phyloP scores from a whole-genome alignment of 2,329 filamentous ascomycete species.

The Aureobasidium zeae region DNA sequence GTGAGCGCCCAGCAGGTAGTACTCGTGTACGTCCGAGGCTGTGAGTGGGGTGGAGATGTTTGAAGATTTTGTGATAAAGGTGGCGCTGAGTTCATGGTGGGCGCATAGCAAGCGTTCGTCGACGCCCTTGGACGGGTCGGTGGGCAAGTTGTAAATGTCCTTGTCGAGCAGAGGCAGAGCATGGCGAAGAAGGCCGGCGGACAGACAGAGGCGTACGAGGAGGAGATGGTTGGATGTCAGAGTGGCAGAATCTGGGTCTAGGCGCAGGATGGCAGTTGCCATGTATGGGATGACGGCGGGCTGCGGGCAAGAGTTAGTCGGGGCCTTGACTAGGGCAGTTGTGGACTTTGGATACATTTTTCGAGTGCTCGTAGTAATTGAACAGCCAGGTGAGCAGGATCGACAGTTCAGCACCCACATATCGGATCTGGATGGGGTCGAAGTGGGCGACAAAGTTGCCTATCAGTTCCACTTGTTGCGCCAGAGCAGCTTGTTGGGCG shows the following conservation, averaged over 20 bases:
- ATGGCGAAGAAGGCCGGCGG: conserved; percentile 44
- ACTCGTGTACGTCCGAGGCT: conserved; percentile 44
- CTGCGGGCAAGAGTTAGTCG: conserved; percentile 21
- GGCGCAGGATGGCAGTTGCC: conserved; percentile 48
- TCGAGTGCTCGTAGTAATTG: conserved; percentile 14
- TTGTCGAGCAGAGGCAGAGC: conserved; percentile 55
- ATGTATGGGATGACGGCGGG: conserved; percentile 30
- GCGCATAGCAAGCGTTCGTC: conserved; percentile 35
- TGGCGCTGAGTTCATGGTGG: conserved; percentile 36
- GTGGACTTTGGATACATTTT: conserved; percentile 12
- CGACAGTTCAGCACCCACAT: conserved; percentile 41
- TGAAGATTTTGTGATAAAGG: conserved; percentile 52
- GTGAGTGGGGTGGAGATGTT: conserved; percentile 50
- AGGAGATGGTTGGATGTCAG: conserved; percentile 56
- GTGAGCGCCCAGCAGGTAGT: conserved; percentile 43
- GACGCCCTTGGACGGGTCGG: conserved; percentile 24
- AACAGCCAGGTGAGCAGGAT: conserved; percentile 34
- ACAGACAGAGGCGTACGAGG: conserved; percentile 49
- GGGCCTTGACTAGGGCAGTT: too few species aligned
- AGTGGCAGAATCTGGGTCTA: conserved; percentile 58
- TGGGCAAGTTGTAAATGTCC: conserved; percentile 57
- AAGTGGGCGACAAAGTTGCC: conserved; percentile 40
- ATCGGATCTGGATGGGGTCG: conserved; percentile 47
- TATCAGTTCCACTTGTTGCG: conserved; percentile 33
- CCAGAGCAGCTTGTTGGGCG: conserved; percentile 18